Base-by-base conservation (phyloP, 2,329 filamentous ascomycete genomes). In the Tolypocladium album region DNA sequence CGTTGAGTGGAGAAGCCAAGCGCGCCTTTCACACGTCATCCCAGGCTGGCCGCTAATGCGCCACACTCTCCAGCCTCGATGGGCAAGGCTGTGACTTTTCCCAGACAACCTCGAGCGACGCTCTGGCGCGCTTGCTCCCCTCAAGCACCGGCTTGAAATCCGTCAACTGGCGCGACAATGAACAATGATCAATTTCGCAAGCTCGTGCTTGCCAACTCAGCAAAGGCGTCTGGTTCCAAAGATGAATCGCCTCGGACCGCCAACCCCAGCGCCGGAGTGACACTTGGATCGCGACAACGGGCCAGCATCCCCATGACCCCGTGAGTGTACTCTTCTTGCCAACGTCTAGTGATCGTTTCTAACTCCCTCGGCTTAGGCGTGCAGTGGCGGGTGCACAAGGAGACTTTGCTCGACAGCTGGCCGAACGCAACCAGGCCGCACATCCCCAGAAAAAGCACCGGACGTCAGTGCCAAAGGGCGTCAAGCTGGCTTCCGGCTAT, bases 161-260 rank as follows among this genome's bases (percentile, higher is more conserved):
- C 20, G 22, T 22, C 9, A 7, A n/a, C 15, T n/a, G 34, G 31
- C 57, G 59, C 56, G 59, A 63, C 52, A 43, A 97, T 99, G 94
- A 96, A 97, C 73, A 97, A 97, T 79, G 85, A 92, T 52, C 90
- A 97, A 68, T 99, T 99, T 69, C 88, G 94, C 59, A 88, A 88
- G 64, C 82, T 97, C 8, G 74, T 96, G 27, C 78, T 86, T 55
- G 73, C 74, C 47, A 79, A 78, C 61, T 69, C 78, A 8, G 69
- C 73, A 59, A 79, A 78, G 61, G 63, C 73, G 38, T 67, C 71
- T 63, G 61, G 74, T 66, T 60, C 72, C 62, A 74, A 74, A 70
- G 73, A 82, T 78, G 80, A 77, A 63, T 70, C 76, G 56, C 68
- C 66, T 58, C 64, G 65, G 66, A 61, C 66, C 63, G 64, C 67